Evolutionary conservation across 1,284 basidiomycete genomes (phyloP).

Genomic region (Leccinum subrobustum): DNA sequence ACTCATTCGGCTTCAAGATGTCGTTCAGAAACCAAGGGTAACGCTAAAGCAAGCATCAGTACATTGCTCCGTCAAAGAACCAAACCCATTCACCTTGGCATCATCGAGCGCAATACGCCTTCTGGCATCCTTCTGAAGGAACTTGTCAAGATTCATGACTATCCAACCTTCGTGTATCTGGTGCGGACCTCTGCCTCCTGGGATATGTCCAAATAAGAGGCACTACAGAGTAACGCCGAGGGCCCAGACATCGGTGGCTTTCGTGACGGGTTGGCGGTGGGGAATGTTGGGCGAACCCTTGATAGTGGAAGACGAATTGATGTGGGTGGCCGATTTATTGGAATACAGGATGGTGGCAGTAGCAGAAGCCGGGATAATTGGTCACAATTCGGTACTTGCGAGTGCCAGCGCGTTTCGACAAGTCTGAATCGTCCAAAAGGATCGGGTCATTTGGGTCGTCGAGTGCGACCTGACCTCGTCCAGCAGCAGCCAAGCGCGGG

Average conservation of each 20-base stretch:
- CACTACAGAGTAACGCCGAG: constrained; percentile 98
- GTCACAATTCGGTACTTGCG: constrained; percentile 46
- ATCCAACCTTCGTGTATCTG: constrained; percentile 51
- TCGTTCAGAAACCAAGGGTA: constrained; percentile 80
- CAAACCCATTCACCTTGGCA: constrained; percentile 69
- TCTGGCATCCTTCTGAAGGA: constrained; percentile 83
- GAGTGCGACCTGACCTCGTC: constrained; percentile 38
- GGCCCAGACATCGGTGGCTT: constrained; percentile 99
- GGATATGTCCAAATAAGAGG: constrained; percentile 83
- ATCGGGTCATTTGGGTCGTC: constrained; percentile 54
- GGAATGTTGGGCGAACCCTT: constrained; percentile 30
- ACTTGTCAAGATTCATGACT: constrained; percentile 67
- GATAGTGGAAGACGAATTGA: constrained; percentile 35
- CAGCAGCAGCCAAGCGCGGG: constrained; percentile 61
- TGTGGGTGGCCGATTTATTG: constrained; percentile 25
- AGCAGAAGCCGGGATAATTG: constrained; percentile 32
- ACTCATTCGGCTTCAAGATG: constrained; percentile 66
- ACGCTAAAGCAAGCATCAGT: constrained; percentile 37
- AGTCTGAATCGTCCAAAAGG: constrained; percentile 81
- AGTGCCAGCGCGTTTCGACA: constrained; percentile 93
- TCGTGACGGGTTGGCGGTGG: constrained; percentile 75
- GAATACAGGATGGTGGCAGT: constrained; percentile 33
- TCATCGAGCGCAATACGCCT: constrained; percentile 81
- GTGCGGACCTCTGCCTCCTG: constrained; percentile 57
- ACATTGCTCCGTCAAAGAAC: constrained; percentile 8